A percentile compares a stretch with the other conserved stretches of the same genome.
Evolutionary conservation across 192 early-diverging fungal genomes (phyloP).

Genomic region (Chytriomyces sp.): DNA sequence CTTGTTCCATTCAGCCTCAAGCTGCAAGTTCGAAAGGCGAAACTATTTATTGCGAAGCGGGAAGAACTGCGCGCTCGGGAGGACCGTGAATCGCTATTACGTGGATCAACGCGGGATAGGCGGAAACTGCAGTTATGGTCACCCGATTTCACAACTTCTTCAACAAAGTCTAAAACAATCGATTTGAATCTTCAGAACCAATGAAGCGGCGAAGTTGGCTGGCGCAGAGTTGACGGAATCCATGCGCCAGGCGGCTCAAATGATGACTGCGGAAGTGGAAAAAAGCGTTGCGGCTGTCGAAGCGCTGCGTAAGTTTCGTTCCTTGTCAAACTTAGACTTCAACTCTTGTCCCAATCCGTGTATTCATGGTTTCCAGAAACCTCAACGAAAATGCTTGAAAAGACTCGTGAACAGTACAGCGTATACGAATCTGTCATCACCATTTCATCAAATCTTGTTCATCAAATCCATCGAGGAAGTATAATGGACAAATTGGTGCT

Average conservation of each 20-base stretch:
- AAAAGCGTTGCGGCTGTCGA: conserved; percentile 34
- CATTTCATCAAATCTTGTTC: conserved; percentile 6
- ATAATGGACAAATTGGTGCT: conserved; percentile 36
- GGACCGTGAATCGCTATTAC: not conserved
- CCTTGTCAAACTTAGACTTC: no score
- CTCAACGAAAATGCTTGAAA: conserved; percentile 27
- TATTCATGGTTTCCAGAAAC: conserved; percentile 7
- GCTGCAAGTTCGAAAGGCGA: not conserved
- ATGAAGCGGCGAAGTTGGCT: conserved; percentile 20
- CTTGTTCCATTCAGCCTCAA: not conserved
- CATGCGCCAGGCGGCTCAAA: conserved; percentile 31
- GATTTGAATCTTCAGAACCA: not conserved
- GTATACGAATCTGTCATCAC: conserved; percentile 5
- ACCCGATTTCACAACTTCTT: no score
- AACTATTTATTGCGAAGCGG: not conserved
- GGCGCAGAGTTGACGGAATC: conserved; percentile 25
- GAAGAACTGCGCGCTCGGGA: not conserved
- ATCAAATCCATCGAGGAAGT: conserved; percentile 21
- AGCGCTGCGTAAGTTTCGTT: conserved; percentile 12
- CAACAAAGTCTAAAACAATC: no score
- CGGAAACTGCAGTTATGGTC: not conserved
- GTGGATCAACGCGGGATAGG: not conserved
- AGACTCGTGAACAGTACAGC: conserved; percentile 27
- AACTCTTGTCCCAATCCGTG: not conserved
- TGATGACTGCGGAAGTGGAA: conserved; percentile 34